These are phyloP conservation scores for Eucalyptus marginata DNA, from an alignment of 345 rosid genomes.

Conservation along the genomic window DNA sequence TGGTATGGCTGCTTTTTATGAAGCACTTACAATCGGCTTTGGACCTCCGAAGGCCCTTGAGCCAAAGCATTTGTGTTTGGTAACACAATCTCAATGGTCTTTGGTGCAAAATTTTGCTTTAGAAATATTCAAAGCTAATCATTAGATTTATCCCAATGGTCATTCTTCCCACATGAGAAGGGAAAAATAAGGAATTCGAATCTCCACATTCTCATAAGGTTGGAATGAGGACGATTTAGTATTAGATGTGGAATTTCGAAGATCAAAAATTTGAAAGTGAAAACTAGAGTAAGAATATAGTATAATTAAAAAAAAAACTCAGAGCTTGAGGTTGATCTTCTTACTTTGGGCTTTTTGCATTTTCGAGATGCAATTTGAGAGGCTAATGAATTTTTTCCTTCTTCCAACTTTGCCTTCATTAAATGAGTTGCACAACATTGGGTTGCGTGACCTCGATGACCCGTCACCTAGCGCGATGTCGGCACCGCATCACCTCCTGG, in stretches of 20 bases:
- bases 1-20: accelerated
- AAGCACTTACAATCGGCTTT: not conserved
- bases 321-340: accelerated
- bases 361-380: not conserved
- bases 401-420: not conserved
- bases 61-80: not conserved
- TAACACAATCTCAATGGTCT: accelerated
- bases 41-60: not conserved
- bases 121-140: too few relatives aligned
- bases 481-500: not conserved
- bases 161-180: too few relatives aligned
- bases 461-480: not conserved
- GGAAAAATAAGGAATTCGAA: too few relatives aligned
- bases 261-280: too few relatives aligned
- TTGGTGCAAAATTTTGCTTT: too few relatives aligned
- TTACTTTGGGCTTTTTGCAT: not conserved
- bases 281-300: accelerated
- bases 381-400: not conserved
- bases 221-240: accelerated
- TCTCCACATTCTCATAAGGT: too few relatives aligned
- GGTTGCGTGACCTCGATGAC: not conserved
- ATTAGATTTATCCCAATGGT: accelerated
- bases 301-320: accelerated
- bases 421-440: not conserved
- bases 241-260: too few relatives aligned